Evolutionary conservation across 306 rosid genomes (phyloP), one percentile per base, ranked within the genome.

Genomic region (Malus domestica): DNA sequence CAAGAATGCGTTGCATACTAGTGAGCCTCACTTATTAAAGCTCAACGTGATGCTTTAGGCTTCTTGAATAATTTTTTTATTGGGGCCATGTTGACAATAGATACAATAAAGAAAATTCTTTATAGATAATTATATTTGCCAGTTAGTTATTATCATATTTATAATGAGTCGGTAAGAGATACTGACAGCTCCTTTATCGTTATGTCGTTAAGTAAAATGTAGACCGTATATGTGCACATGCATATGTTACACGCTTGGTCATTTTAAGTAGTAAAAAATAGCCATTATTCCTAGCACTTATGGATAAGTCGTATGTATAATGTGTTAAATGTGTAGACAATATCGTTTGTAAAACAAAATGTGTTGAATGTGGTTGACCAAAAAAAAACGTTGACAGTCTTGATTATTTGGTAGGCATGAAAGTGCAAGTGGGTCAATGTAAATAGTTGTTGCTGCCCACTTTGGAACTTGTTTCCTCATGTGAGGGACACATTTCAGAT

Each of bases 401-500:
- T n/a, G 15, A 49, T 30, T 16, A 0, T 61, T 27, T 27, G 18
- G 35, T 14, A 35, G 19, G 67, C 40, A 27, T 69, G 60, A 15
- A 69, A 51, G 3, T 49, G 42, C 73, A 27, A 30, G 74, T 70
- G 74, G 74, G 64, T 18, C 9, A 19, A 63, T 15, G 11, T 49
- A 49, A 14, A 63, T 3, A 2, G 16, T 65, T 18, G 45, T 15
- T 30, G 40, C 46, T 74, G 35, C 74, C 44, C 65, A 33, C 78
- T 35, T 59, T 23, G 76, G 76, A 59, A 46, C 66, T n/a, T 71
- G 72, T 66, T 51, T 38, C 16, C 5, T 61, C 32, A 72, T 71
- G 70, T 15, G 75, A 68, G 46, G 35, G 68, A 59, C 82, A 76
- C 46, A 42, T 14, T 76, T 38, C 52, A 8, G 33, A 70, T 38